phyloP scores from a whole-genome alignment of 257 asterid genomes.

The Cynanchum wilfordii region DNA sequence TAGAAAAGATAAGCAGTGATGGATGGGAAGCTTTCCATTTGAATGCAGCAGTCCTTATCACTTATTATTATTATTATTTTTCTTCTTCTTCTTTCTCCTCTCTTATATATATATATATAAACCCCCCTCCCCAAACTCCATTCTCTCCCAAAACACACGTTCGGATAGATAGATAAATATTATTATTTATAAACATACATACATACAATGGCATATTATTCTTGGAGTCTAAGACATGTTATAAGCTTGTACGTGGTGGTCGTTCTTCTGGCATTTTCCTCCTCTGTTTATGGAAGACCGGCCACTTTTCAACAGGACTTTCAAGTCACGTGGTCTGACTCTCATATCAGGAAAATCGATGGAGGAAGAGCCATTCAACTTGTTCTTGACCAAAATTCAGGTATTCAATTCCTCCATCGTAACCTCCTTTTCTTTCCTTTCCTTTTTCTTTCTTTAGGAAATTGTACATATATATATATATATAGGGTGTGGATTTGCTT shows the following conservation, averaged over 20 bases:
- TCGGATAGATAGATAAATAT: background rate
- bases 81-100: conserved; percentile 2
- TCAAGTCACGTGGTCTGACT: conserved; percentile 49
- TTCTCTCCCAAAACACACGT: conserved; percentile 14
- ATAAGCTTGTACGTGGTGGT: conserved; percentile 12
- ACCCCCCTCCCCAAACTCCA: conserved; percentile 8
- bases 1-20: conserved; percentile 25
- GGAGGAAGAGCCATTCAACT: conserved; percentile 79
- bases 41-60: conserved; percentile 26
- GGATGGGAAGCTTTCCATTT: conserved; percentile 25
- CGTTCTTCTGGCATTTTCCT: conserved; percentile 16
- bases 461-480: background rate
- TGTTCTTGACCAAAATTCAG: conserved; percentile 65
- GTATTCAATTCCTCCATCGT: conserved; percentile 11
- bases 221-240: conserved; percentile 16
- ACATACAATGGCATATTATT: conserved; percentile 21
- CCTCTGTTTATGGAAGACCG: conserved; percentile 42
- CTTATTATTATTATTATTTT: no score
- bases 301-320: conserved; percentile 72
- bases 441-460: background rate
- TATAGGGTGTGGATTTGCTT: conserved; percentile 41
- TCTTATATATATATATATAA: conserved; percentile 17
- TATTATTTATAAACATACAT: background rate
- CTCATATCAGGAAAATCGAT: conserved; percentile 60
- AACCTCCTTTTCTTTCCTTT: background rate